These are phyloP conservation scores for Colletotrichum lini DNA, from an alignment of 2,329 filamentous ascomycete species.

Conservation along the genomic window DNA sequence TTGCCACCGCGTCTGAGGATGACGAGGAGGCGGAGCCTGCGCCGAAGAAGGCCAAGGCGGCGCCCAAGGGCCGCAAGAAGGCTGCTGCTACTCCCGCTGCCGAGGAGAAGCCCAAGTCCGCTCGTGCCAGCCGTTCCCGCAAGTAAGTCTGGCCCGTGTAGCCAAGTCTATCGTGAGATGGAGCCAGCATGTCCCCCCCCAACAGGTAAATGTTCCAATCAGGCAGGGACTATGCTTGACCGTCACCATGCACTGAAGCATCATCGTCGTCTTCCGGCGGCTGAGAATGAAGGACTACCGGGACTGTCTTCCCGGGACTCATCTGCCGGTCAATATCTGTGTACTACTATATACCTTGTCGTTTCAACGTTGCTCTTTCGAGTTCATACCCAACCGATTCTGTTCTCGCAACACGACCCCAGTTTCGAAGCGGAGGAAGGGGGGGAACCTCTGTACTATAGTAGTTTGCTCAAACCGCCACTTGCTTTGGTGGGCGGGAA, in stretches of 20 bases:
- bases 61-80: slow-evolving; percentile 37
- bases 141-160: slow-evolving; percentile 11
- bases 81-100: slow-evolving; percentile 37
- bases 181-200: not conserved
- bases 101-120: slow-evolving; percentile 29
- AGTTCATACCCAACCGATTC: slow-evolving; percentile 27
- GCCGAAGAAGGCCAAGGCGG: slow-evolving; percentile 22
- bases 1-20: slow-evolving; percentile 1
- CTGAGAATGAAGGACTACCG: not conserved
- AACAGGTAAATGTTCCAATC: not conserved
- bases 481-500: not conserved
- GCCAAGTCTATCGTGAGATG: not conserved
- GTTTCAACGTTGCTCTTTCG: slow-evolving; percentile 3
- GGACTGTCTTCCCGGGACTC: not conserved
- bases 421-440: not conserved
- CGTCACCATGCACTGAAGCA: not conserved
- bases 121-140: slow-evolving; percentile 28
- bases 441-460: slow-evolving; percentile 16
- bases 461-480: not conserved
- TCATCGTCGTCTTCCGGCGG: no score
- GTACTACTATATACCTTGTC: not conserved
- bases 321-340: not conserved
- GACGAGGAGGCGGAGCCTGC: slow-evolving; percentile 25
- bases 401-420: not conserved
- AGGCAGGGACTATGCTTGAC: not conserved